Evolutionary conservation across 208 protist genomes (phyloP).

Genomic region (Leishmania turanica): DNA sequence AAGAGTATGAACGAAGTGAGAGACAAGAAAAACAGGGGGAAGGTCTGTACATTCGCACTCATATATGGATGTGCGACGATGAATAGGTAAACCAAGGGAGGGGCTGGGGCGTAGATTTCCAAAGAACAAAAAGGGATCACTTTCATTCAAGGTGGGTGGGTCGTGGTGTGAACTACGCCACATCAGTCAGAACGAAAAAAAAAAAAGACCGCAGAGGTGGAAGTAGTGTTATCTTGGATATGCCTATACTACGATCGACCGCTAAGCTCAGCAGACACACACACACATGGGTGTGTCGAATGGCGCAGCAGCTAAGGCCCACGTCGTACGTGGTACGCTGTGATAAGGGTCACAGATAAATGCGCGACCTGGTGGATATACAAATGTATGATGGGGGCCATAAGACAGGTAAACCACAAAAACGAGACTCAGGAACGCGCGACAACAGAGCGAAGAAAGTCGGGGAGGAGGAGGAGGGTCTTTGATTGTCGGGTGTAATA

Average conservation of each 20-base stretch:
- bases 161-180: background rate
- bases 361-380: background rate
- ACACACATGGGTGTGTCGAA: background rate
- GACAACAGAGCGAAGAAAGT: background rate
- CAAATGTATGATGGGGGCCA: background rate
- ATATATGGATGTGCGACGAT: slow-evolving; percentile 4
- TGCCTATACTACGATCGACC: background rate
- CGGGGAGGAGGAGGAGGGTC: background rate
- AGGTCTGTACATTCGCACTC: background rate
- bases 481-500: background rate
- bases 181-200: background rate
- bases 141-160: background rate
- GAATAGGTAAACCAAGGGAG: background rate
- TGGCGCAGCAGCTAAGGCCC: background rate
- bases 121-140: background rate
- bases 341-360: background rate
- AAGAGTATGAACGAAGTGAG: background rate
- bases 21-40: background rate
- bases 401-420: background rate
- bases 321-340: background rate
- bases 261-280: background rate
- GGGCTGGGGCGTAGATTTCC: background rate
- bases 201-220: background rate
- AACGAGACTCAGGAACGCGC: background rate
- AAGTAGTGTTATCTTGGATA: background rate